These are phyloP conservation scores for Eutrema japonicum DNA, from an alignment of 345 rosid species.

Conservation along the genomic window DNA sequence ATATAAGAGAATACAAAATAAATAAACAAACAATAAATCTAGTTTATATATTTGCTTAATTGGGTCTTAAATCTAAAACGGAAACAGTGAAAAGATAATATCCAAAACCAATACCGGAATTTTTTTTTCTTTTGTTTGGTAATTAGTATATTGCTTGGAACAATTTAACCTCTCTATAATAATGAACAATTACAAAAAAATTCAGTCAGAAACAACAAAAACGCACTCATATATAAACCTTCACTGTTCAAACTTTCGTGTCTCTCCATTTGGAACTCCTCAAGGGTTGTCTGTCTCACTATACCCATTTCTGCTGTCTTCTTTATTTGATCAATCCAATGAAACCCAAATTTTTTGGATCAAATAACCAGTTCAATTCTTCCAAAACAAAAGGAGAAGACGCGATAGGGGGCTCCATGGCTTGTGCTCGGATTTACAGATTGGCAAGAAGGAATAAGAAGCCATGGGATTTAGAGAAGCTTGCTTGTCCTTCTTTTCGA, in stretches of 20 bases:
- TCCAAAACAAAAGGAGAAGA: slow-evolving; percentile 30
- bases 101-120: neutral
- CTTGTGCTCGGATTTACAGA: slow-evolving; percentile 34
- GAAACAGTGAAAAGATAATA: neutral
- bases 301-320: slow-evolving; percentile 31
- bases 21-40: too few species aligned
- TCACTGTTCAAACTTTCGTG: slow-evolving; percentile 1
- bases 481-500: slow-evolving; percentile 85
- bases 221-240: slow-evolving; percentile 25
- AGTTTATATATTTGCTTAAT: too few species aligned
- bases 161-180: slow-evolving; percentile 22
- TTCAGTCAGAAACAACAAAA: slow-evolving; percentile 18
- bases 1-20: too few species aligned
- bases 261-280: slow-evolving; percentile 31
- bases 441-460: slow-evolving; percentile 12
- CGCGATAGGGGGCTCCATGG: slow-evolving; percentile 11
- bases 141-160: slow-evolving; percentile 12
- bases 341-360: slow-evolving; percentile 38
- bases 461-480: slow-evolving; percentile 57
- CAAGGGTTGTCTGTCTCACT: slow-evolving; percentile 16
- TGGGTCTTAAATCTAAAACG: neutral
- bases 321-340: slow-evolving; percentile 30
- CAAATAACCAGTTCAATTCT: slow-evolving; percentile 24
- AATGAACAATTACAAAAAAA: slow-evolving; percentile 40
- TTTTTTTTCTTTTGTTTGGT: neutral